Conservation (phyloP, 1,139 yeast species). For the Nakaseomyces kungkrabaensis region DNA sequence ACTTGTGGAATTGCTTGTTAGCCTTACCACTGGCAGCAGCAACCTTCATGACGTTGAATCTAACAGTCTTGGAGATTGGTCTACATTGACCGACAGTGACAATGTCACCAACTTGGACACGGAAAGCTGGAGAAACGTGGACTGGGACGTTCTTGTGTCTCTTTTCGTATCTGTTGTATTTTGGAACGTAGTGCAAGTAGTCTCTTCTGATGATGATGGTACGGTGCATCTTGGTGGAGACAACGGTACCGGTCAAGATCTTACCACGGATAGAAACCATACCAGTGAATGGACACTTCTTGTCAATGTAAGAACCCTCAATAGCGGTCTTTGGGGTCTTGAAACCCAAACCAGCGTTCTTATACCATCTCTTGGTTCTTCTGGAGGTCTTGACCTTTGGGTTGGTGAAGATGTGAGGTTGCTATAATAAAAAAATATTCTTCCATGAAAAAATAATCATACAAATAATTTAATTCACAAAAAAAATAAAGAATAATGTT, state of each 20-base stretch:
- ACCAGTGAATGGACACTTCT: constrained; percentile 99
- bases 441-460: too few relatives aligned
- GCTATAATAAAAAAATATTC: constrained; percentile 39
- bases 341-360: constrained; percentile 99
- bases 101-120: constrained; percentile 97
- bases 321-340: constrained; percentile 99
- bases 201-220: constrained; percentile 99
- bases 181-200: constrained; percentile 99
- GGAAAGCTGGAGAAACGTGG: constrained; percentile 99
- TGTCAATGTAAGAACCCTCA: constrained; percentile 98
- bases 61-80: constrained; percentile 99
- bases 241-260: constrained; percentile 97
- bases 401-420: constrained; percentile 99
- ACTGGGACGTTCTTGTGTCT: constrained; percentile 99
- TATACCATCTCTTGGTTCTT: constrained; percentile 99
- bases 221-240: constrained; percentile 99
- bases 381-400: constrained; percentile 98
- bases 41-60: constrained; percentile 98
- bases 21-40: constrained; percentile 81
- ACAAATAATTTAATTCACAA: too few relatives aligned
- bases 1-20: constrained; percentile 90
- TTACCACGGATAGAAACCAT: constrained; percentile 97
- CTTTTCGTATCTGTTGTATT: constrained; percentile 99
- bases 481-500: too few relatives aligned
- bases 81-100: constrained; percentile 99